Conservation (phyloP, 345 rosid species). For the Heritiera fomes region DNA sequence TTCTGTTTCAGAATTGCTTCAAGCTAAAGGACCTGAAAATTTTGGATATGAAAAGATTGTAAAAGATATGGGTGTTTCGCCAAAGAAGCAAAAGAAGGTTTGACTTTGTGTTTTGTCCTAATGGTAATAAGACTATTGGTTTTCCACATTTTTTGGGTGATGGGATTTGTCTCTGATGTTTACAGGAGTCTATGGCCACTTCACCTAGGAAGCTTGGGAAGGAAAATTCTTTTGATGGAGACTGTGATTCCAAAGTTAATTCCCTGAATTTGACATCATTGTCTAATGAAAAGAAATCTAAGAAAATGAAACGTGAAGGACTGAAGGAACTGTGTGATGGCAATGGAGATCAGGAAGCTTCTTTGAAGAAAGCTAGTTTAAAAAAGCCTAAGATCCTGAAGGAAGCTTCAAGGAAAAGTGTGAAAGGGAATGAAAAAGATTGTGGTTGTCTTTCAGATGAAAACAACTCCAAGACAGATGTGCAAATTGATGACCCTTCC, state of each 20-base stretch:
- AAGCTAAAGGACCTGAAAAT: constrained; percentile 43
- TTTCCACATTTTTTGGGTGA: constrained; percentile 6
- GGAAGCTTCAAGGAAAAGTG: constrained; percentile 24
- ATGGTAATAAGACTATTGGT: background rate
- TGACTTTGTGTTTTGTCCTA: background rate
- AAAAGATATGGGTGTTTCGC: constrained; percentile 26
- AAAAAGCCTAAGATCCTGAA: constrained; percentile 30
- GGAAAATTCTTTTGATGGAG: constrained; percentile 55
- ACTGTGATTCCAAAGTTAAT: constrained; percentile 29
- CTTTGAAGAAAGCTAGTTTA: constrained; percentile 19
- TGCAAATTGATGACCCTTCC: background rate
- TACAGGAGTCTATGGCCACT: constrained; percentile 33
- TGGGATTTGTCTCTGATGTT: constrained; percentile 20
- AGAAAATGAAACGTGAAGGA: constrained; percentile 44
- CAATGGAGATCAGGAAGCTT: constrained; percentile 27
- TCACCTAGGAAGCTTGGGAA: constrained; percentile 47
- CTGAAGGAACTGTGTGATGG: constrained; percentile 40
- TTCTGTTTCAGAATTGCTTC: constrained; percentile 68
- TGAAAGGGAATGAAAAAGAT: constrained; percentile 18
- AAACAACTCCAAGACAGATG: background rate
- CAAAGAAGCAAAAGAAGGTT: constrained; percentile 41
- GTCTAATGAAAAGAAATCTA: constrained; percentile 32
- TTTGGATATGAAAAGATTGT: constrained; percentile 27
- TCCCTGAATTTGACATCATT: constrained; percentile 16
- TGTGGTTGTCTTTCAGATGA: background rate